Conservation (phyloP, 139 green algal genomes). For the Pseudopediastrum boryanum region DNA sequence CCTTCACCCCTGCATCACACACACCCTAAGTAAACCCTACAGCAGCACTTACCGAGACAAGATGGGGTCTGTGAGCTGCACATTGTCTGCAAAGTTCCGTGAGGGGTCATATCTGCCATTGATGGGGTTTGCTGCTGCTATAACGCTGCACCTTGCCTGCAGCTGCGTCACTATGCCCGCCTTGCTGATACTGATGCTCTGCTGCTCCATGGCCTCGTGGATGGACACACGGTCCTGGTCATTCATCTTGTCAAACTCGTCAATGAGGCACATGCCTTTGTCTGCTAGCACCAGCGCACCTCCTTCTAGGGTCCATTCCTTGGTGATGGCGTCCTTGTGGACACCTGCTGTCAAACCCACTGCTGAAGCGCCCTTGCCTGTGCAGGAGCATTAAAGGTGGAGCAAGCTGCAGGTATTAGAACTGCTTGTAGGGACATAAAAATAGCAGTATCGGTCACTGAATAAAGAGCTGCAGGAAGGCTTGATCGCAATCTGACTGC, state of each 20-base stretch:
- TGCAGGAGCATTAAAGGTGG: background rate
- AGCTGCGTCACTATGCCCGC: constrained; percentile 91
- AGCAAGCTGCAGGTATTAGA: background rate
- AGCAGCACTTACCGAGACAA: constrained; percentile 81
- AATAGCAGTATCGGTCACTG: too few species aligned
- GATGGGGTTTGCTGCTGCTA: constrained; percentile 97
- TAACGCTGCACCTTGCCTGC: constrained; percentile 90
- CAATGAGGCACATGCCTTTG: constrained; percentile 97
- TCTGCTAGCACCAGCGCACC: constrained; percentile 98
- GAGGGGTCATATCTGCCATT: constrained; percentile 94
- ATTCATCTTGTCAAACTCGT: constrained; percentile 99
- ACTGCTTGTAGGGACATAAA: background rate
- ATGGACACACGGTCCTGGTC: constrained; percentile 92
- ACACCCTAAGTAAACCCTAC: too few species aligned
- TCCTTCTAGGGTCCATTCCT: constrained; percentile 98
- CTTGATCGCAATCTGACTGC: too few species aligned
- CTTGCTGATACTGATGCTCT: constrained; percentile 99
- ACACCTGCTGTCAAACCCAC: constrained; percentile 97
- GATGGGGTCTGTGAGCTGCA: constrained; percentile 96
- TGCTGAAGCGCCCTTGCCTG: constrained; percentile 95
- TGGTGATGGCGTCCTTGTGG: constrained; percentile 91
- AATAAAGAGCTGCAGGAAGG: too few species aligned
- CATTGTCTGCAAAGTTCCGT: constrained; percentile 75
- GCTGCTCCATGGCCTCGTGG: constrained; percentile 98
- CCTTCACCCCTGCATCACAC: too few species aligned